Conservation (phyloP, 164 flowering plant species). For the Cinnamomum chago region DNA sequence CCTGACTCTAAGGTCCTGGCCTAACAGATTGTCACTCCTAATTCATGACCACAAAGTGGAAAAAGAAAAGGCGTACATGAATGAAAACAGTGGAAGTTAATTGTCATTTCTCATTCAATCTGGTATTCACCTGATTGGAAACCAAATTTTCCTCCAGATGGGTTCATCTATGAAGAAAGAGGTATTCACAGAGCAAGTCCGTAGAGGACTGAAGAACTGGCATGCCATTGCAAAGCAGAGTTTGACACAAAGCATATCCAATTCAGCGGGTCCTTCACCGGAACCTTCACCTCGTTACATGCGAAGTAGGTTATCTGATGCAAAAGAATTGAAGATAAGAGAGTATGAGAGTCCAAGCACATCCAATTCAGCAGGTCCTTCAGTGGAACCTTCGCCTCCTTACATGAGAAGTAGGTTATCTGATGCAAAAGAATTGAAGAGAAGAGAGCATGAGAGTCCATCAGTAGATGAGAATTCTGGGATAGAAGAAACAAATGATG, state of each 20-base stretch:
- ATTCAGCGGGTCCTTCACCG: neutral
- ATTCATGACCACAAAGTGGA: too few relatives aligned
- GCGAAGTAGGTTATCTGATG: slow-evolving; percentile 6
- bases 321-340: neutral
- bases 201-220: slow-evolving; percentile 54
- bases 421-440: neutral
- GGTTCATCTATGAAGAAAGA: slow-evolving; percentile 50
- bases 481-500: slow-evolving; percentile 3
- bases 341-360: neutral
- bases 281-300: slow-evolving; percentile 9
- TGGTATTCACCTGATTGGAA: neutral
- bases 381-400: slow-evolving; percentile 9
- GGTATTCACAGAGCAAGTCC: slow-evolving; percentile 48
- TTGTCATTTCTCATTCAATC: neutral
- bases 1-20: too few relatives aligned
- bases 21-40: too few relatives aligned
- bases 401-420: slow-evolving; percentile 6
- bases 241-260: slow-evolving; percentile 15
- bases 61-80: too few relatives aligned
- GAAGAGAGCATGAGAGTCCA: neutral
- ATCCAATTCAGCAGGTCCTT: too few relatives aligned
- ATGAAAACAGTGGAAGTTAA: neutral
- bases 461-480: neutral
- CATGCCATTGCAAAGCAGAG: slow-evolving; percentile 21
- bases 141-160: slow-evolving; percentile 39